Evolutionary conservation across 129 eudicot genomes (phyloP), one percentile per base, ranked within the genome.

Genomic region (Chrysanthemum makinoi): DNA sequence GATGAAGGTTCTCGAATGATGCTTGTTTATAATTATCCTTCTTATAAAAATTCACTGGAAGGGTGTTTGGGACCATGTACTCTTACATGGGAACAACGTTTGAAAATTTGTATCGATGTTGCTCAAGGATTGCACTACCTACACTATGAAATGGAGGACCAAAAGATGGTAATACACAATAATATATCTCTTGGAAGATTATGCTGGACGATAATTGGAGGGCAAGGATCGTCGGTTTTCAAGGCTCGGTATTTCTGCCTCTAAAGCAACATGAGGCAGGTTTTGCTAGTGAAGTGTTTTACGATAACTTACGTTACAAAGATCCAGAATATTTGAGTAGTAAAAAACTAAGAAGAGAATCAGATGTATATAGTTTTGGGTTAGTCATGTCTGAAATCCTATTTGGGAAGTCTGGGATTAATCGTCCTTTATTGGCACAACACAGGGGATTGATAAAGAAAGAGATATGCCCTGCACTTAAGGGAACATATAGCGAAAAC

Each of bases 71-170:
- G 46, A 33, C 5, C 5, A 22, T 44, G 20, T 19, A 11, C 20
- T 20, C 43, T 47, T 19, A 66, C 49, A 1, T 63, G 68, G 68
- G 51, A 30, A n/a, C 48, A 63, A 63, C 68, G 68, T 30, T 10
- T 63, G 7, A 33, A 15, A 3, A 35, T 63, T 18, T 63, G 24
- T 19, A 12, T 35, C 7, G 68, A 63, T 33, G 3, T 63, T 33
- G 68, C 49, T 5, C 49, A 35, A 0, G 68, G 68, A 33, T n/a
- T 66, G 33, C 20, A 47, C 12, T 66, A 66, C 10, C 56, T 66
- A 18, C 58, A 30, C 20, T 3, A 46, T 28, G 48, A 47, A 5
- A 47, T 47, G 26, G 54, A 18, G 30, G 54, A 1, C 19, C n/a
- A 66, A 49, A 20, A 6, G 22, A 49, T 2, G 1, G 14, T 65